Evolutionary conservation across 495 filamentous ascomycete species (phyloP), one percentile per base, ranked within the genome.

Genomic region (Pseudotulostoma volvatum): DNA sequence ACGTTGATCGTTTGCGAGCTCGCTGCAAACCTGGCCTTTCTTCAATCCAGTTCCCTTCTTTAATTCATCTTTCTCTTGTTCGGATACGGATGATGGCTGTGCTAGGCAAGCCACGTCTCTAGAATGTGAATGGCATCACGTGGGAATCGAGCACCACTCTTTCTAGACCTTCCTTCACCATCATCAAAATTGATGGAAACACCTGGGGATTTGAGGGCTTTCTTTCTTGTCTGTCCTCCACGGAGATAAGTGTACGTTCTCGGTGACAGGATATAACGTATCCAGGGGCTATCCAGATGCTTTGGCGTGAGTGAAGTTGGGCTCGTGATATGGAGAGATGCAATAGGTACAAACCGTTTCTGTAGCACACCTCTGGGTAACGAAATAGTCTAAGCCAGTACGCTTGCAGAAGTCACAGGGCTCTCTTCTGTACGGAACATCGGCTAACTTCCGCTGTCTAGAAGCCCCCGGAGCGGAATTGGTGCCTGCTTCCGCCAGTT

Each of bases 1-100:
- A 25, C 84, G 71, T 30, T 83, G 75, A 39, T 83, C 80, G 54
- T 92, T 92, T 36, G 84, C 84, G 8, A 92, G 69, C 84, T 83
- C 90, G 50, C 87, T 87, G 17, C 74, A 74, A 36, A 92, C 81
- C 53, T 92, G 84, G 8, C 63, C 76, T 45, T 75, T 70, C 44
- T 66, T 84, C 18, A 92, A 67, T 9, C 81, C 81, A 1, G 84
- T 92, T 42, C 70, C 66, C 33, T 66, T 58, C 49, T 79, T 74
- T 14, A 92, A 66, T 45, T 72, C 64, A 32, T 83, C 76, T 54
- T 84, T 88, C 51, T 90, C 79, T 31, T 78, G 18, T 66, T 84
- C 11, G 84, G 84, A 53, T 92, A 92, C 0, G 83, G 84, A 48
- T 86, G 76, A 34, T 76, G 68, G 47, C 66, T 67, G 54, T 92